Base-by-base conservation (phyloP, 2,329 filamentous ascomycete species). In the Colletotrichum aenigma region DNA sequence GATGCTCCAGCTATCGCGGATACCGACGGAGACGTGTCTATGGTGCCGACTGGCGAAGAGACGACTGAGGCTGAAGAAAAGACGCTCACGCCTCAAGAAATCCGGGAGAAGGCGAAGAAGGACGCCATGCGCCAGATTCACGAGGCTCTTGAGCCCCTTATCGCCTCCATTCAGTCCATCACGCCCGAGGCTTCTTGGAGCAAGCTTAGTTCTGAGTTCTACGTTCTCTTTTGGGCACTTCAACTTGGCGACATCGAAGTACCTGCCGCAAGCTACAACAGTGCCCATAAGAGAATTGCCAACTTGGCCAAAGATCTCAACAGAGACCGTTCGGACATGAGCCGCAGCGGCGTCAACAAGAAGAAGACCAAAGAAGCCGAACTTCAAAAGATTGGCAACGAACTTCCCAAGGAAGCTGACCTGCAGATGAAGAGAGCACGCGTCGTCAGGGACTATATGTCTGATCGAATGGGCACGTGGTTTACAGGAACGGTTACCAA, bases 161-260 rank as follows among this genome's bases (percentile, higher is more conserved):
- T 96, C 73, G 90, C 94, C 10, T 89, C 92, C 34, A 89, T 98
- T 21, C 90, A 91, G 75, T 86, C 87, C 7, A 86, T 90, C 0
- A 83, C 95, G 13, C 91, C 94, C 1, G 84, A 90, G 3, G 89
- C 91, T 9, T 90, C 92, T 7, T 95, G 93, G 89, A 87, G 91
- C 13, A 91, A 91, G 66, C 90, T 98, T 67, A 96, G 92, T 58
- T 89, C 95, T 1, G 92, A 94, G 34, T 96, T 98, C 82, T 98
- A 95, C 81, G 92, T 94, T 58, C 94, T 94, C 0, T 99, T 99
- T 85, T 99, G 97, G 97, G 93, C 96, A 66, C 88, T 98, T 15
- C 93, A 95, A 32, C 90, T 97, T 4, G 93, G 94, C 61, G 96
- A 99, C 82, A 88, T 98, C 73, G 91, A 92, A 72, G 92, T 96